These are phyloP conservation scores for Botrytis pseudocinerea DNA, from an alignment of 2,329 filamentous ascomycete species.

Conservation along the genomic window DNA sequence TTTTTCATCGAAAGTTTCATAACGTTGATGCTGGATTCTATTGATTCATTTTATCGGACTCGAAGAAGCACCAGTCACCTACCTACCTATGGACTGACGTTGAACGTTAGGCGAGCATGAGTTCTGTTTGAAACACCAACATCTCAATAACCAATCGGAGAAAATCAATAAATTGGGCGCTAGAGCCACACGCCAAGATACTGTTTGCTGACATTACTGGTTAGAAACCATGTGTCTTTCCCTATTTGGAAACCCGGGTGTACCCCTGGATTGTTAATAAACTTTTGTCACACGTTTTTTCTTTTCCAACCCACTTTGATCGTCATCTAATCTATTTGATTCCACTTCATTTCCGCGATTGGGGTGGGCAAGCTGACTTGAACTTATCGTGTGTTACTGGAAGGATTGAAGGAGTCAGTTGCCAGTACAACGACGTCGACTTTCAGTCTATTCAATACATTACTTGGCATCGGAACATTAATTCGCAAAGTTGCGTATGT, in stretches of 20 bases:
- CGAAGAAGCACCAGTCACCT: neutral
- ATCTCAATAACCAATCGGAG: neutral
- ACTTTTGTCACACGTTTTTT: neutral
- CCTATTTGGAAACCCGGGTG: neutral
- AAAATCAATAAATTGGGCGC: neutral
- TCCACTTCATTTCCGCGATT: slow-evolving; percentile 7
- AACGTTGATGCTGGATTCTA: too few relatives aligned
- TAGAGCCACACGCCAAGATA: neutral
- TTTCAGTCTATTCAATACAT: too few relatives aligned
- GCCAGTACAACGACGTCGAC: neutral
- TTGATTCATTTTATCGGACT: neutral
- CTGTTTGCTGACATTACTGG: neutral
- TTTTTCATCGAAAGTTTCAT: neutral
- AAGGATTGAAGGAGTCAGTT: neutral
- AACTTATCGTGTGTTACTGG: neutral
- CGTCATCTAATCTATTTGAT: slow-evolving; percentile 13
- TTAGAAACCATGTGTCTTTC: neutral
- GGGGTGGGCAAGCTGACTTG: neutral
- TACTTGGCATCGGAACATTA: neutral
- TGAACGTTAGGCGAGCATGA: neutral
- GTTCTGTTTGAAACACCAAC: neutral
- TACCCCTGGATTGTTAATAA: neutral
- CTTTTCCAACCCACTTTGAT: neutral
- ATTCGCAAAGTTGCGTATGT: neutral
- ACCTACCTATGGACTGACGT: neutral